Conservation (phyloP, 1,139 yeast species). For the Blastobotrys indianensis region DNA sequence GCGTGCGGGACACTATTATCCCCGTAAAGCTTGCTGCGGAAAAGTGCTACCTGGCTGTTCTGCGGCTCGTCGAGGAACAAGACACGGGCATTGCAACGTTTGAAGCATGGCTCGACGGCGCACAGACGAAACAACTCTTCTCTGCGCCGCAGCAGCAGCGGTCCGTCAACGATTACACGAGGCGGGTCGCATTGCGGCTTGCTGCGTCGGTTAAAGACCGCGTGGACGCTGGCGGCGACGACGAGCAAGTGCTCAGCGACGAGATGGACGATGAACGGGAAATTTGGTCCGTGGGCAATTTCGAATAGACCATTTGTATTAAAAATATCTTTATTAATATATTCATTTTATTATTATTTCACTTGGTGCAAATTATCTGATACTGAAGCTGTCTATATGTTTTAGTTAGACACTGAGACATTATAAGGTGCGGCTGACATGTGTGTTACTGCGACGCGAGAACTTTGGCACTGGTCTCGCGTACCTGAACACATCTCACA, state of each 20-base stretch:
- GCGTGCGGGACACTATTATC: constrained; percentile 78
- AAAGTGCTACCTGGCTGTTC: constrained; percentile 73
- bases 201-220: constrained; percentile 84
- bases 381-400: no score
- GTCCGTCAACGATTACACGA: constrained; percentile 81
- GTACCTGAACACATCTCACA: no score
- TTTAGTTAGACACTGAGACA: no score
- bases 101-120: constrained; percentile 50
- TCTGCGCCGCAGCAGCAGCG: constrained; percentile 38
- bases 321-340: no score
- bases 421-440: no score
- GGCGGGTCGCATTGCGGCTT: constrained; percentile 76
- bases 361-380: no score
- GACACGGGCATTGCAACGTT: constrained; percentile 42
- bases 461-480: no score
- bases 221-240: constrained; percentile 86
- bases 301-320: constrained; percentile 28
- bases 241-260: constrained; percentile 77
- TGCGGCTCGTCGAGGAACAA: constrained; percentile 61
- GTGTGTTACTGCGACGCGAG: no score
- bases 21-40: constrained; percentile 95
- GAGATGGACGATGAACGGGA: constrained; percentile 80
- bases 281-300: constrained; percentile 82
- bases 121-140: constrained; percentile 15
- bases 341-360: no score